phyloP scores from a whole-genome alignment of 2,329 filamentous ascomycete species.

The Xylariaceae sp. region DNA sequence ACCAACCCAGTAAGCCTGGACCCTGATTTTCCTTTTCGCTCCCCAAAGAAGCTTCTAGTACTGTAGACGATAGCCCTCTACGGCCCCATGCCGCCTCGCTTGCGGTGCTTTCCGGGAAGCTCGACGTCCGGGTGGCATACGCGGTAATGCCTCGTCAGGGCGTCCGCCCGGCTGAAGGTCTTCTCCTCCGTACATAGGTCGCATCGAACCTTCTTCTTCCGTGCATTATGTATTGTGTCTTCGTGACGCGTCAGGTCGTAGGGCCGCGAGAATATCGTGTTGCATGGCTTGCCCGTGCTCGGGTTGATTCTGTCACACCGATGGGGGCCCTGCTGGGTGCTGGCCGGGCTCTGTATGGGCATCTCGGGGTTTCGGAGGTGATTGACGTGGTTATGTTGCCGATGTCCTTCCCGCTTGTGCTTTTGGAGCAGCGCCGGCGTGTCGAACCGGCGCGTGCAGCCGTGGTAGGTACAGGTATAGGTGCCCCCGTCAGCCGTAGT shows the following conservation, averaged over 20 bases:
- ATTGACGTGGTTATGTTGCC: conserved; percentile 58
- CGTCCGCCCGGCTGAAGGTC: conserved; percentile 93
- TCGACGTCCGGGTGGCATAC: conserved; percentile 89
- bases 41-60: too few species aligned
- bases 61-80: too few species aligned
- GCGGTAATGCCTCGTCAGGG: conserved; percentile 86
- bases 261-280: conserved; percentile 86
- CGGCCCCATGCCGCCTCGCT: too few species aligned
- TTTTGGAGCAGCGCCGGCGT: conserved; percentile 82
- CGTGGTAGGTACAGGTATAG: conserved; percentile 94
- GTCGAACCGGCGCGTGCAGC: conserved; percentile 82
- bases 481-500: conserved; percentile 75
- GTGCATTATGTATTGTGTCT: conserved; percentile 92
- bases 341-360: conserved; percentile 55
- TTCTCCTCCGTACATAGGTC: conserved; percentile 93
- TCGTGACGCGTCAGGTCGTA: conserved; percentile 97
- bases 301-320: conserved; percentile 91
- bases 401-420: conserved; percentile 91
- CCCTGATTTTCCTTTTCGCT: conserved; percentile 27
- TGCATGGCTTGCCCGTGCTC: conserved; percentile 90
- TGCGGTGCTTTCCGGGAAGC: conserved; percentile 60
- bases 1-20: conserved; percentile 23
- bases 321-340: conserved; percentile 89
- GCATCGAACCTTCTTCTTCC: conserved; percentile 92
- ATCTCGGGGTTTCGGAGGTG: conserved; percentile 28